Evolutionary conservation across 73 alveolate genomes (phyloP).

Genomic region (Paramecium sexaurelia): DNA sequence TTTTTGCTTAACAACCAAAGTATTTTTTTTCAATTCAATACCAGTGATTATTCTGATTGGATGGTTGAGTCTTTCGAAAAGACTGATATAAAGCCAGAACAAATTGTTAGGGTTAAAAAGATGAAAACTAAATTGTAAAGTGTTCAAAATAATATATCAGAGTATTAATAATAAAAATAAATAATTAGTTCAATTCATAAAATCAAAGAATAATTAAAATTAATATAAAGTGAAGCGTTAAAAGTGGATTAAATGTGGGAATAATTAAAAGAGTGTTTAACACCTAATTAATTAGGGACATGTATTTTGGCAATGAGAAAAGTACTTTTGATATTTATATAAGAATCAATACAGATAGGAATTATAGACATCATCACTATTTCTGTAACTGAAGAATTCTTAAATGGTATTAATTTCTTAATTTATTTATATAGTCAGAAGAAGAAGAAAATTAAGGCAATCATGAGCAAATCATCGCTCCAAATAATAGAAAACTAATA

Average conservation of each 20-base stretch:
- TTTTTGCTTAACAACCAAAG: slow-evolving; percentile 48
- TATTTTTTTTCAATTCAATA: neutral
- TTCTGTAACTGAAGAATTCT: neutral
- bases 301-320: slow-evolving; percentile 55
- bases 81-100: slow-evolving; percentile 36
- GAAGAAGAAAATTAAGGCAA: neutral
- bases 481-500: neutral
- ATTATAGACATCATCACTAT: slow-evolving; percentile 16
- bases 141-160: slow-evolving; percentile 12
- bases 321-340: neutral
- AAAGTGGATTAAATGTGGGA: slow-evolving; percentile 62
- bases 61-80: slow-evolving; percentile 29
- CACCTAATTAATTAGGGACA: slow-evolving; percentile 33
- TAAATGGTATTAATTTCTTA: neutral
- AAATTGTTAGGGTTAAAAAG: slow-evolving; percentile 31
- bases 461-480: neutral
- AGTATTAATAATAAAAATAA: neutral
- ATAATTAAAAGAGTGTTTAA: slow-evolving; percentile 30
- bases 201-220: slow-evolving; percentile 19
- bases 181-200: neutral
- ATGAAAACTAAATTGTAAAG: slow-evolving; percentile 37
- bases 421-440: neutral
- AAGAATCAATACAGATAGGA: slow-evolving; percentile 16
- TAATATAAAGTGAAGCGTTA: slow-evolving; percentile 16
- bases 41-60: slow-evolving; percentile 56